Conservation (phyloP, 192 early-diverging fungal species). For the Coemansia sp. region DNA sequence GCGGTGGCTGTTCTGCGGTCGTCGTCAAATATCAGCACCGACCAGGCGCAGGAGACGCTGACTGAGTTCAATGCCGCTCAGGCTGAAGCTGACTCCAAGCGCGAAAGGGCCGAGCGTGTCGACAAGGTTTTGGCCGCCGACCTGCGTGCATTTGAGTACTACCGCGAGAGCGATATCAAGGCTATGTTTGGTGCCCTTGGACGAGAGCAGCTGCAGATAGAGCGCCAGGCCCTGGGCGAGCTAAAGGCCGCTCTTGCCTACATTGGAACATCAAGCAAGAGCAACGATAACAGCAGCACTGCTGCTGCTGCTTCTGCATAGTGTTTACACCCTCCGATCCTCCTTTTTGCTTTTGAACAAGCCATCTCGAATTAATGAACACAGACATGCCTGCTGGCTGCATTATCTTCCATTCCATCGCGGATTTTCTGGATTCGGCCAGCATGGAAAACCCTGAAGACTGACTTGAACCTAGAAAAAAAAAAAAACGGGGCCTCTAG, state of each 20-base stretch:
- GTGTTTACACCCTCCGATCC: too few species aligned
- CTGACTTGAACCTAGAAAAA: too few species aligned
- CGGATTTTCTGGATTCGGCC: too few species aligned
- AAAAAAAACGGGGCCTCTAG: too few species aligned
- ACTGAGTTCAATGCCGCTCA: constrained; percentile 47
- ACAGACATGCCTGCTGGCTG: too few species aligned
- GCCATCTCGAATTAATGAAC: too few species aligned
- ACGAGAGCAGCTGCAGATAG: constrained; percentile 40
- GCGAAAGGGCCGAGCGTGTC: constrained; percentile 43
- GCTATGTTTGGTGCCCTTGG: constrained; percentile 44
- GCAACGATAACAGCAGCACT: constrained; percentile 4
- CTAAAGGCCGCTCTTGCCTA: constrained; percentile 43
- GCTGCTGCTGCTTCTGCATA: neutral
- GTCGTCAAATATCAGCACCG: constrained; percentile 45
- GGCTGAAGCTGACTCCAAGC: constrained; percentile 44
- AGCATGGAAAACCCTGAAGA: too few species aligned
- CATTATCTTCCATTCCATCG: too few species aligned
- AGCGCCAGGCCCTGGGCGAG: constrained; percentile 47
- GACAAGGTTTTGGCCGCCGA: constrained; percentile 49
- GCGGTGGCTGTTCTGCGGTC: constrained; percentile 50
- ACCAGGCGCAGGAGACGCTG: constrained; percentile 48
- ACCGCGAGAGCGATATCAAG: constrained; percentile 41
- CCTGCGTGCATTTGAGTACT: constrained; percentile 41
- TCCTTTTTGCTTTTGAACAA: too few species aligned
- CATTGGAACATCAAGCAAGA: constrained; percentile 21